Conservation (phyloP, 345 rosid species). For the Rubroshorea leprosula region DNA sequence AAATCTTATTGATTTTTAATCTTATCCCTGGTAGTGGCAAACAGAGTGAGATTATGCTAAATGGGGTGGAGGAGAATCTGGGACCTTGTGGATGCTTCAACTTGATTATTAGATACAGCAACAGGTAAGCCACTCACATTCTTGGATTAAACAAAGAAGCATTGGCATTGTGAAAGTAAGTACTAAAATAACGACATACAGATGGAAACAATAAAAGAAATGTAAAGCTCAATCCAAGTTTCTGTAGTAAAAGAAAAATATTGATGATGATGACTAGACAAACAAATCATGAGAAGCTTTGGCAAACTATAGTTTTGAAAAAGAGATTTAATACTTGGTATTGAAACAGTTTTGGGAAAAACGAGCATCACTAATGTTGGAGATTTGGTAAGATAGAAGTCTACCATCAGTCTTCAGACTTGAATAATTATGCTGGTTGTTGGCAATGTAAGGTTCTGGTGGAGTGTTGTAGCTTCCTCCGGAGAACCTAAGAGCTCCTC, state of each 20-base stretch:
- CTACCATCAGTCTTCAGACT: conserved; percentile 27
- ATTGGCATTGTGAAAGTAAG: background rate
- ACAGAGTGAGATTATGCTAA: background rate
- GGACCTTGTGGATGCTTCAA: too few relatives aligned
- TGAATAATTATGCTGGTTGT: conserved; percentile 23
- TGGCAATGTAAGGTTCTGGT: conserved; percentile 27
- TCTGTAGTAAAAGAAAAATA: background rate
- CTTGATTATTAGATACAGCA: too few relatives aligned
- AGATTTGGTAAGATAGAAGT: conserved; percentile 22
- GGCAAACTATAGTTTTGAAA: too few relatives aligned
- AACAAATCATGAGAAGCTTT: too few relatives aligned
- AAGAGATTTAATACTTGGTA: too few relatives aligned
- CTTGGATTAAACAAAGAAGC: background rate
- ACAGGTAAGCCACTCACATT: background rate
- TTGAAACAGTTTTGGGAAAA: conserved; percentile 19
- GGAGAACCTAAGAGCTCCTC: conserved; percentile 30
- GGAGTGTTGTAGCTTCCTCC: conserved; percentile 23
- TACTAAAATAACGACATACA: background rate
- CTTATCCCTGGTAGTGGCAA: background rate
- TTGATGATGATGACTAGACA: background rate
- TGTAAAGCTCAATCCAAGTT: background rate
- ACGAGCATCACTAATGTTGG: conserved; percentile 19
- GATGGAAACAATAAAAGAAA: background rate
- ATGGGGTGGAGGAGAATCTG: background rate
- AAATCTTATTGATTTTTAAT: too few relatives aligned